Evolutionary conservation across 345 rosid species (phyloP).

Genomic region (Mangifera indica): DNA sequence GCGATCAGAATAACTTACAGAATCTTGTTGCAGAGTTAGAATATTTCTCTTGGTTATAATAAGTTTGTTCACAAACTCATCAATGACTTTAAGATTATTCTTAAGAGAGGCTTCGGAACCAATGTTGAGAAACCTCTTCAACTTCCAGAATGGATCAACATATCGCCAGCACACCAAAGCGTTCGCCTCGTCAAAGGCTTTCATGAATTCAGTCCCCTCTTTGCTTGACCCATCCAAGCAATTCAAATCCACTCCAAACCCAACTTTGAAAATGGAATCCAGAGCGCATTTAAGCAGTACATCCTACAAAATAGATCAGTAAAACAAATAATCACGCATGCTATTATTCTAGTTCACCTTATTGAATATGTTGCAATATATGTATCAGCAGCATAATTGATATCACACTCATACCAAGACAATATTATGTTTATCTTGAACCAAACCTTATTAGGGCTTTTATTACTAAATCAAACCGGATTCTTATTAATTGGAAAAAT

Average conservation of each 20-base stretch:
- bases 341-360: too few species aligned
- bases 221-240: slow-evolving; percentile 57
- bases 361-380: too few species aligned
- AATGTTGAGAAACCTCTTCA: slow-evolving; percentile 52
- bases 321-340: too few species aligned
- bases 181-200: slow-evolving; percentile 70
- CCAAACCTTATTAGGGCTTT: too few species aligned
- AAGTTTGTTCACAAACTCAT: slow-evolving; percentile 49
- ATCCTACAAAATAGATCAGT: slow-evolving; percentile 33
- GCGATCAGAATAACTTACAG: slow-evolving; percentile 27
- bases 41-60: slow-evolving; percentile 48
- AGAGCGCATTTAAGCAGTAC: slow-evolving; percentile 61
- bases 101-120: slow-evolving; percentile 53
- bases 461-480: too few species aligned
- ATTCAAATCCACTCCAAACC: slow-evolving; percentile 65
- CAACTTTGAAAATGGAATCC: slow-evolving; percentile 80
- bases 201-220: slow-evolving; percentile 49
- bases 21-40: slow-evolving; percentile 20
- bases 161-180: slow-evolving; percentile 49
- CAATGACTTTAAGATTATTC: slow-evolving; percentile 45
- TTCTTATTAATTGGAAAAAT: too few species aligned
- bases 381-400: too few species aligned
- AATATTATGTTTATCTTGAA: too few species aligned
- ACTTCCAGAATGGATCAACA: slow-evolving; percentile 69
- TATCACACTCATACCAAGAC: too few species aligned